Conservation (phyloP, 1,284 basidiomycete genomes). For the Crepidotus sp. region DNA sequence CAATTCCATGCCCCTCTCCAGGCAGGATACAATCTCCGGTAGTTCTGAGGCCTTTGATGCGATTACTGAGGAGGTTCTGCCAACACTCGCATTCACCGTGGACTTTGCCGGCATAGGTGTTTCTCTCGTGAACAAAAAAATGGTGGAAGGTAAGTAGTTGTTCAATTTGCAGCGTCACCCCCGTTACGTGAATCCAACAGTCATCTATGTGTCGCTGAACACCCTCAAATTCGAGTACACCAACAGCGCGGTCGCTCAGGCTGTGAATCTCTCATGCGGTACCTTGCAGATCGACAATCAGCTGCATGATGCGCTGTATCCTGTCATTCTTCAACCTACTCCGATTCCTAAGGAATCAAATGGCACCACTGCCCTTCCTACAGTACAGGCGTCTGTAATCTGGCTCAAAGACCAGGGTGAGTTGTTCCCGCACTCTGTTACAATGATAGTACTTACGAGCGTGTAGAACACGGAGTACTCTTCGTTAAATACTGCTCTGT, state of each 20-base stretch:
- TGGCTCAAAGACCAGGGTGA: conserved; percentile 90
- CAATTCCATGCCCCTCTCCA: conserved; percentile 41
- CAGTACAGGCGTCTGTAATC: conserved; percentile 82
- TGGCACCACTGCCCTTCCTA: conserved; percentile 73
- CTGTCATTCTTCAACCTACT: conserved; percentile 93
- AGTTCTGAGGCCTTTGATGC: conserved; percentile 81
- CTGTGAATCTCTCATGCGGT: conserved; percentile 78
- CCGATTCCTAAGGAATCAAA: conserved; percentile 80
- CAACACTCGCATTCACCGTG: conserved; percentile 63
- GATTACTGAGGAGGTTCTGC: conserved; percentile 67
- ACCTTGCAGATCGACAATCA: conserved; percentile 97
- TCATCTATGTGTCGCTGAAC: conserved; percentile 82
- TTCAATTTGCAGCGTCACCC: neutral
- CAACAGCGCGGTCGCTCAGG: conserved; percentile 75
- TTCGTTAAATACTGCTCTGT: conserved; percentile 98
- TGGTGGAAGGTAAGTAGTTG: conserved; percentile 49
- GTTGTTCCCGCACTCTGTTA: neutral
- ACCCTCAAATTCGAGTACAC: conserved; percentile 82
- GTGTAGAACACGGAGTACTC: conserved; percentile 83
- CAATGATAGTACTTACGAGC: neutral
- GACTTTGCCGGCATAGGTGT: conserved; percentile 90
- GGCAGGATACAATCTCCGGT: conserved; percentile 66
- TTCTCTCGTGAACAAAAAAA: conserved; percentile 82
- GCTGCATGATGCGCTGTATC: conserved; percentile 92
- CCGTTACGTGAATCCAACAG: conserved; percentile 20